Conservation (phyloP, 305 asterid species). For the Ilex paraguariensis region DNA sequence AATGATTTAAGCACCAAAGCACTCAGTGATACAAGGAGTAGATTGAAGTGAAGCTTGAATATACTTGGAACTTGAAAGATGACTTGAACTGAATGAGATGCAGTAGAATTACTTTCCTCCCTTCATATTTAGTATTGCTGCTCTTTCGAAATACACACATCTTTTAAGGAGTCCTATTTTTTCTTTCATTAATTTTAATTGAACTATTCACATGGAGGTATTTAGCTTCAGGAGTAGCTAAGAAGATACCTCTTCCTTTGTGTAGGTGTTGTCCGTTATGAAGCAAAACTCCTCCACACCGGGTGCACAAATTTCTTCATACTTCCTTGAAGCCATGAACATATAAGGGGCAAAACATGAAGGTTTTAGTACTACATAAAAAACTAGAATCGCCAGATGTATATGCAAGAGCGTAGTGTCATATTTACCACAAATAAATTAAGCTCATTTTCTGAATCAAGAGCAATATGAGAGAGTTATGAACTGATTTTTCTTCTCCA, state of each 20-base stretch:
- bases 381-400: slow-evolving; percentile 8
- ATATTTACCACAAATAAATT: not conserved
- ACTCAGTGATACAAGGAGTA: too few relatives aligned
- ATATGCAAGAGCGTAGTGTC: not conserved
- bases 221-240: slow-evolving; percentile 8
- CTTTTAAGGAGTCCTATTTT: too few relatives aligned
- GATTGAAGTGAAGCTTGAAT: too few relatives aligned
- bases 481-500: not conserved
- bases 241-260: slow-evolving; percentile 73
- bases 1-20: too few relatives aligned
- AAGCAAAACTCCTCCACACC: slow-evolving; percentile 92
- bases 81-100: too few relatives aligned
- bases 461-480: not conserved
- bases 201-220: slow-evolving; percentile 7
- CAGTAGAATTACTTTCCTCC: too few relatives aligned
- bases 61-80: too few relatives aligned
- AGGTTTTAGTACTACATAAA: slow-evolving; percentile 5
- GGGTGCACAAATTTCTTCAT: slow-evolving; percentile 97
- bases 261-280: slow-evolving; percentile 88
- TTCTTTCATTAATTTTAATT: not conserved
- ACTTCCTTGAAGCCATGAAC: slow-evolving; percentile 52
- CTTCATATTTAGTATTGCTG: too few relatives aligned
- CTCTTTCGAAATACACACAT: too few relatives aligned
- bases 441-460: too few relatives aligned
- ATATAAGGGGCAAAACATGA: slow-evolving; percentile 15